Percentiles rank a stretch among this genome's conserved stretches.
phyloP scores from a whole-genome alignment of 2,329 filamentous ascomycete species.

The Sclerotinia subarctica region DNA sequence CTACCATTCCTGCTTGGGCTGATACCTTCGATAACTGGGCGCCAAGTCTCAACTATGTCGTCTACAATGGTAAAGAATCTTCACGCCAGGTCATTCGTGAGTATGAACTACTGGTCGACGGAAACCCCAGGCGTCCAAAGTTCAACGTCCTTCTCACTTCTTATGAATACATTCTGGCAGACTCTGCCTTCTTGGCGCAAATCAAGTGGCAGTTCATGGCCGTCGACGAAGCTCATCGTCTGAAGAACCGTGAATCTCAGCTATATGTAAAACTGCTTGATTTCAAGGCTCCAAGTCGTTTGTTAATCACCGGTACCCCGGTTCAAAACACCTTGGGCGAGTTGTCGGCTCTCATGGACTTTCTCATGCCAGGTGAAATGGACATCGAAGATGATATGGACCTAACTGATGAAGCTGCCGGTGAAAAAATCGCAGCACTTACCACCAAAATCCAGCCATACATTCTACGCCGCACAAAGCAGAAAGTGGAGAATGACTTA shows the following conservation, averaged over 20 bases:
- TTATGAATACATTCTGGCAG: constrained; percentile 91
- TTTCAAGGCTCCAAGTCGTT: constrained; percentile 82
- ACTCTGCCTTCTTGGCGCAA: constrained; percentile 77
- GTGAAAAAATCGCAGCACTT: constrained; percentile 80
- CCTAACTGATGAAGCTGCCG: constrained; percentile 73
- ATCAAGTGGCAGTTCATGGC: constrained; percentile 98
- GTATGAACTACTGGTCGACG: constrained; percentile 82
- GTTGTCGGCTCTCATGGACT: constrained; percentile 88
- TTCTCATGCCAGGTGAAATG: constrained; percentile 92
- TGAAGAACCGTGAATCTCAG: constrained; percentile 96
- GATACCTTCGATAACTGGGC: constrained; percentile 97
- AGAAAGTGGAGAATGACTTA: constrained; percentile 93
- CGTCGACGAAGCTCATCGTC: constrained; percentile 91
- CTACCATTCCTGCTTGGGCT: constrained; percentile 96
- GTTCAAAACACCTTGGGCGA: constrained; percentile 97
- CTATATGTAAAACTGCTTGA: constrained; percentile 81
- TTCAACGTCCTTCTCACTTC: constrained; percentile 98
- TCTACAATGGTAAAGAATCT: constrained; percentile 87
- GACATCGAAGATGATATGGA: constrained; percentile 91
- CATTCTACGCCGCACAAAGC: constrained; percentile 93
- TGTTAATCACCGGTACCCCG: constrained; percentile 94
- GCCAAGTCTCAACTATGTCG: constrained; percentile 93
- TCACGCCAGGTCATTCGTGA: constrained; percentile 85
- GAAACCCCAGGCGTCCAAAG: constrained; percentile 83
- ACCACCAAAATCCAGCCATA: constrained; percentile 87